Percentiles rank a stretch among this genome's conserved stretches.
Conservation (phyloP, 1,284 basidiomycete species). For the Fomitopsis palustris region DNA sequence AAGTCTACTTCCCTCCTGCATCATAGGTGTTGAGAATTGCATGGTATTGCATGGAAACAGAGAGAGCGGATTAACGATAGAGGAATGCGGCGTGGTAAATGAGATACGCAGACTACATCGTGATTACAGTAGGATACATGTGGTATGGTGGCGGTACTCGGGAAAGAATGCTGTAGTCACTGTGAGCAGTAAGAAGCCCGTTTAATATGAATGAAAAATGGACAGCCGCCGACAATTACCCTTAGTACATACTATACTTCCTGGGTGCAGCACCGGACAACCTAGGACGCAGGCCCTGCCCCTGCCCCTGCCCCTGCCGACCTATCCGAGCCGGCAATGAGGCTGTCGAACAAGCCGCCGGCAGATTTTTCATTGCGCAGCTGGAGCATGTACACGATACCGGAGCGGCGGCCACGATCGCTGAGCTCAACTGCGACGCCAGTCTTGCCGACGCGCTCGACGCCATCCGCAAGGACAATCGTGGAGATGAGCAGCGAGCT, state of each 20-base stretch:
- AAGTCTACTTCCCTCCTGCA: conserved; percentile 36
- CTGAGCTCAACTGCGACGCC: conserved; percentile 96
- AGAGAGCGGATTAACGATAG: neutral
- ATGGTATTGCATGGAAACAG: no score
- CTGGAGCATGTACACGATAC: conserved; percentile 97
- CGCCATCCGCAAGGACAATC: conserved; percentile 92
- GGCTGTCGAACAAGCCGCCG: conserved; percentile 79
- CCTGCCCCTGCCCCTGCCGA: conserved; percentile 1
- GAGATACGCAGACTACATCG: conserved; percentile 1
- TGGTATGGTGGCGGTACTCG: neutral
- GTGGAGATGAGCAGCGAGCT: conserved; percentile 87
- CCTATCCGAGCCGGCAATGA: conserved; percentile 82
- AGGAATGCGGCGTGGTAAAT: neutral
- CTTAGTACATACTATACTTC: neutral
- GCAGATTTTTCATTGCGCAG: conserved; percentile 87
- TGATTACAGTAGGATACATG: neutral
- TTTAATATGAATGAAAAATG: neutral
- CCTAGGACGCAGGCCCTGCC: neutral
- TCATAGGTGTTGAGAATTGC: conserved; percentile 4
- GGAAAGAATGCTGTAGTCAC: neutral
- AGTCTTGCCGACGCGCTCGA: conserved; percentile 96
- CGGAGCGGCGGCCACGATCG: conserved; percentile 87
- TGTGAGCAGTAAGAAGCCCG: neutral
- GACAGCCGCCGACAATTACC: conserved; percentile 1
- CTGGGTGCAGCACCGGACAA: neutral